These are phyloP conservation scores for Fusarium sp. DNA, from an alignment of 2,329 filamentous ascomycete genomes.

Conservation along the genomic window DNA sequence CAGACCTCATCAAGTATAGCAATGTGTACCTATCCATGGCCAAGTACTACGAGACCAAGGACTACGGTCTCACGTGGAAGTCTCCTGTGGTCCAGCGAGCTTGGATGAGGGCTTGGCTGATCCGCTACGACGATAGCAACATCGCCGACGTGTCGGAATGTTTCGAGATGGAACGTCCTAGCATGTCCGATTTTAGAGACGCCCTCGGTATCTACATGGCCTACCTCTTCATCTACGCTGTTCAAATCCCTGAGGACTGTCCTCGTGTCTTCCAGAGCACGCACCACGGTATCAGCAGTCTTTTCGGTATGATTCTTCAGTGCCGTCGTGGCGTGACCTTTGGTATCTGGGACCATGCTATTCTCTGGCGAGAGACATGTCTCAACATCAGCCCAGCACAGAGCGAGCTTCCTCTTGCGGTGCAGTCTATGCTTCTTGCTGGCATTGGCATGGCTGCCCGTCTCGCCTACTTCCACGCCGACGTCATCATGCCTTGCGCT, in stretches of 20 bases:
- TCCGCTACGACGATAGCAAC: constrained; percentile 25
- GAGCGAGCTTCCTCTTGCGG: constrained; percentile 26
- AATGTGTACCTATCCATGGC: constrained; percentile 31
- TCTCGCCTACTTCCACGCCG: constrained; percentile 36
- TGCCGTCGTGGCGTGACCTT: constrained; percentile 31
- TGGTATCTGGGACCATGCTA: constrained; percentile 38
- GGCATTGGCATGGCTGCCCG: constrained; percentile 32
- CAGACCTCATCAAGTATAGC: constrained; percentile 32
- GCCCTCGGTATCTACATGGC: constrained; percentile 27
- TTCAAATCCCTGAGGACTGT: constrained; percentile 27
- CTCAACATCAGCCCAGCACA: constrained; percentile 35
- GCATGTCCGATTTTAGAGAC: constrained; percentile 25
- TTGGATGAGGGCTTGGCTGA: constrained; percentile 30
- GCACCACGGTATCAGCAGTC: constrained; percentile 34
- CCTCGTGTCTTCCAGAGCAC: constrained; percentile 36
- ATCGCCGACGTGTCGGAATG: constrained; percentile 20
- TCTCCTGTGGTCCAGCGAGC: constrained; percentile 1
- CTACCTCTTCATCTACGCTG: constrained; percentile 33
- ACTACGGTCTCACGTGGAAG: constrained; percentile 31
- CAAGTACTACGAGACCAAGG: constrained; percentile 36
- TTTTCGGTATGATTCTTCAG: constrained; percentile 32
- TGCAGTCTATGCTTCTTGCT: constrained; percentile 33
- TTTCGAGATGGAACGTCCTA: constrained; percentile 33
- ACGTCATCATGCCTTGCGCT: constrained; percentile 36
- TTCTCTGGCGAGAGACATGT: constrained; percentile 35